These are phyloP conservation scores for Aureobasidium sp. DNA, from an alignment of 2,329 filamentous ascomycete genomes.

Conservation along the genomic window DNA sequence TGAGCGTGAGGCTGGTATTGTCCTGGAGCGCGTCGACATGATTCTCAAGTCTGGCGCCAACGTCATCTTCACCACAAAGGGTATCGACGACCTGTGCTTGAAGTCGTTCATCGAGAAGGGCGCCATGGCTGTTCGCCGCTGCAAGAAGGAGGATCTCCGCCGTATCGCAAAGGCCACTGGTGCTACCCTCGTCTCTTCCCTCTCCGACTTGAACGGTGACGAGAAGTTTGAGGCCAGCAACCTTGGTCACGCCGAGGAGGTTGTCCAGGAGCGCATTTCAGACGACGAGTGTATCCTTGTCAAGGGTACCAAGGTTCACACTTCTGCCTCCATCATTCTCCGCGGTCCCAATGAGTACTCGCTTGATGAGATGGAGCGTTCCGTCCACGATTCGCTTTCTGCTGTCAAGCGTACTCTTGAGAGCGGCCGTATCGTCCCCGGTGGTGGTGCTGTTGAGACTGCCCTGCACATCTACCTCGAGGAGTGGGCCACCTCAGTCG, in stretches of 20 bases:
- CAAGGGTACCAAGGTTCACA: slow-evolving; percentile 85
- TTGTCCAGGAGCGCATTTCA: slow-evolving; percentile 95
- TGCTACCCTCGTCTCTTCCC: slow-evolving; percentile 81
- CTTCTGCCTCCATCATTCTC: slow-evolving; percentile 90
- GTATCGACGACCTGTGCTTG: slow-evolving; percentile 90
- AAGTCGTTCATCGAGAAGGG: slow-evolving; percentile 93
- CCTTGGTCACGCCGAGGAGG: slow-evolving; percentile 86
- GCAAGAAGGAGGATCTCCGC: slow-evolving; percentile 96
- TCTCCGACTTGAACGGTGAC: slow-evolving; percentile 95
- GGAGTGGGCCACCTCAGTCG: slow-evolving; percentile 95
- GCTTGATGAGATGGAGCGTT: slow-evolving; percentile 98
- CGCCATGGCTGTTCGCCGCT: slow-evolving; percentile 89
- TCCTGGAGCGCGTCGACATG: slow-evolving; percentile 91
- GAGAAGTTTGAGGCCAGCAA: slow-evolving; percentile 90
- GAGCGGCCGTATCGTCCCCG: slow-evolving; percentile 92
- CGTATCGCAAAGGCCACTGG: slow-evolving; percentile 94
- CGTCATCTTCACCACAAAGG: slow-evolving; percentile 93
- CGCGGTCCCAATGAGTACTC: slow-evolving; percentile 93
- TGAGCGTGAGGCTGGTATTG: slow-evolving; percentile 82
- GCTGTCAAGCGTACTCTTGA: slow-evolving; percentile 96
- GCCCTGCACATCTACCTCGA: slow-evolving; percentile 98
- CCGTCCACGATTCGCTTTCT: slow-evolving; percentile 90
- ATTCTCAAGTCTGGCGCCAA: slow-evolving; percentile 96
- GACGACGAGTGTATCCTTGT: slow-evolving; percentile 97
- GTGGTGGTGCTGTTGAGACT: slow-evolving; percentile 95